A percentile compares a stretch with the other conserved stretches of the same genome.
These are phyloP conservation scores for Aspergillus avenaceus DNA, from an alignment of 495 filamentous ascomycete species.

Conservation along the genomic window DNA sequence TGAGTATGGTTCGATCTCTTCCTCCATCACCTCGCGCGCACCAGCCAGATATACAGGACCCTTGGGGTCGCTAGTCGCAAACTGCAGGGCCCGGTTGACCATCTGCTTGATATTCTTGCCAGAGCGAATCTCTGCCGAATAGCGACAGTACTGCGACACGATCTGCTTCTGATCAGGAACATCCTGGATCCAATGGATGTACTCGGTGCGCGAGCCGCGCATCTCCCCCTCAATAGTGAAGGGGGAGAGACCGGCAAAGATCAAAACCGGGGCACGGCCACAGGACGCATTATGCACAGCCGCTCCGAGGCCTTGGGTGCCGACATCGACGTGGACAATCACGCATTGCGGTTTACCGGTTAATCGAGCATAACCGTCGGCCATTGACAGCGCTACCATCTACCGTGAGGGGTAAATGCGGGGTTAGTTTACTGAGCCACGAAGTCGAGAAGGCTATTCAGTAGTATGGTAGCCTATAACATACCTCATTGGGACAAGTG, in stretches of 20 bases:
- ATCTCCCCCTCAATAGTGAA: slow-evolving; percentile 90
- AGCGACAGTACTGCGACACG: slow-evolving; percentile 90
- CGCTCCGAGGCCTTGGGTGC: slow-evolving; percentile 86
- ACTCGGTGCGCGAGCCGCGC: slow-evolving; percentile 84
- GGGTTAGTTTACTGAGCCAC: slow-evolving; percentile 9
- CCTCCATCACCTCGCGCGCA: slow-evolving; percentile 87
- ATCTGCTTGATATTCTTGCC: slow-evolving; percentile 95
- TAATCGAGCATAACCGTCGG: slow-evolving; percentile 87
- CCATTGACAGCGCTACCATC: slow-evolving; percentile 98
- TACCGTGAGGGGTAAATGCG: slow-evolving; percentile 28
- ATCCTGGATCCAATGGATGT: slow-evolving; percentile 98
- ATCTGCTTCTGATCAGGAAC: slow-evolving; percentile 94
- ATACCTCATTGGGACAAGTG: slow-evolving; percentile 83
- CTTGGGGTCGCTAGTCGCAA: slow-evolving; percentile 74
- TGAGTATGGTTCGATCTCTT: slow-evolving; percentile 78
- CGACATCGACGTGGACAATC: slow-evolving; percentile 94
- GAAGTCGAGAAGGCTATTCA: background rate
- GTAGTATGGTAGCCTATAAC: background rate
- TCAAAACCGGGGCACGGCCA: slow-evolving; percentile 80
- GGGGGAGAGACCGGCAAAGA: slow-evolving; percentile 87
- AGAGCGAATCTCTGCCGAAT: slow-evolving; percentile 83
- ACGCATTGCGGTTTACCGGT: slow-evolving; percentile 86
- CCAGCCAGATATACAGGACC: slow-evolving; percentile 85
- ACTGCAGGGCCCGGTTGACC: slow-evolving; percentile 85
- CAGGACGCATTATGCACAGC: slow-evolving; percentile 89